Base-by-base conservation (phyloP, 1,139 yeast genomes). In the Candida buenavistaensis region DNA sequence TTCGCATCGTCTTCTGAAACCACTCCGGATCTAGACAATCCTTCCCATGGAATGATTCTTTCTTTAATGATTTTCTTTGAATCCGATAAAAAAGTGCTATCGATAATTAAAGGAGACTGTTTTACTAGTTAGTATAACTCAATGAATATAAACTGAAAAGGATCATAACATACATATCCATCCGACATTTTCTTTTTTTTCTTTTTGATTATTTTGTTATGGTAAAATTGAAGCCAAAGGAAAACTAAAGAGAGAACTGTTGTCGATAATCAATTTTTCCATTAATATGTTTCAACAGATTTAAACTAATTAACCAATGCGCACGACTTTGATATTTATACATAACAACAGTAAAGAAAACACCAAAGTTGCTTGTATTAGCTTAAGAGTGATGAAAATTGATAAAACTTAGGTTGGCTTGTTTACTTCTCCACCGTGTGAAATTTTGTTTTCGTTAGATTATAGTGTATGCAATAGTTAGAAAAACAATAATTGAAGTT, bases 31-130 rank as follows among this genome's bases (percentile, higher is more conserved):
- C 96, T 75, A 13, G 87, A 81, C 51, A 84, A 80, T 6, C 95
- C 95, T 54, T 86, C 95, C 97, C 97, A 90, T 16, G 96, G 95
- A 41, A 90, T 78, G 22, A 94, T 83, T 46, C 95, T 77, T 43
- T 86, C 84, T 50, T 94, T 74, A 47, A 87, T 81, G 45, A 80
- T 80, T 49, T 76, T 72, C 51, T 87, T 79, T 44, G 85, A 77
- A 50, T 88, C 96, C 45, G 80, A 82, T 51, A 87, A 69, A 53
- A 78, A 81, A 32, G 73, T 73, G 58, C 86, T 82, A 50, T 82
- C 87, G 45, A 75, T 55, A 32, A 58, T 42, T 37, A 64, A 54
- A 17, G 68, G 65, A 11, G 52, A 24, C 55, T 49, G 30, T 11
- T 11, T 14, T 30, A 33, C 24, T 12, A 14, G 41, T 45, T 46